phyloP scores from a whole-genome alignment of 2,329 filamentous ascomycete species.

The Paramyrothecium roridum region DNA sequence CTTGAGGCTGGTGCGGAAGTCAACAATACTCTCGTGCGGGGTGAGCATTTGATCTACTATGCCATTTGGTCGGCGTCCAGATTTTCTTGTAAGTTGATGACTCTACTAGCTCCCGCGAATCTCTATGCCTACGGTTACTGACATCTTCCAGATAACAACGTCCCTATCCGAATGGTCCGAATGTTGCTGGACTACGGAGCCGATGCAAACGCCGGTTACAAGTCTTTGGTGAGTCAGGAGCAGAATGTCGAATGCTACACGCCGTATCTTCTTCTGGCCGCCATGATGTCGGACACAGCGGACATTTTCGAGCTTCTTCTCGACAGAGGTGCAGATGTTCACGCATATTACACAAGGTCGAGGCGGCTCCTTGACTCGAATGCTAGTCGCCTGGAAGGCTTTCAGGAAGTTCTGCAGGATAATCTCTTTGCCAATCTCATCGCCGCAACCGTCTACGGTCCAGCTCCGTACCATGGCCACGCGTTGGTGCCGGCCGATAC shows the following conservation, averaged over 20 bases:
- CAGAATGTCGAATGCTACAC: background rate
- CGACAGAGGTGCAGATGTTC: background rate
- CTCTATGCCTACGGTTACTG: background rate
- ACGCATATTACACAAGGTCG: background rate
- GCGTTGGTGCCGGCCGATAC: background rate
- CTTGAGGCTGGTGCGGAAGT: background rate
- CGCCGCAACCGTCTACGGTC: background rate
- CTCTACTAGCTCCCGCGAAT: background rate
- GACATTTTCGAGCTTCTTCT: background rate
- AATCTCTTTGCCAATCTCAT: background rate
- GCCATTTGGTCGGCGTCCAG: background rate
- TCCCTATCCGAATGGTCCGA: background rate
- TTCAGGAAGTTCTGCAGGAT: background rate
- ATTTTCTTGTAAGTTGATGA: background rate
- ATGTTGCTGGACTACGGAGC: background rate
- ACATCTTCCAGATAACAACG: background rate
- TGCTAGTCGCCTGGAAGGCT: background rate
- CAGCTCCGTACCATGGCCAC: background rate
- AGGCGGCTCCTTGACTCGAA: background rate
- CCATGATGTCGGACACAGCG: background rate
- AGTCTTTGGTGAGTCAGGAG: background rate
- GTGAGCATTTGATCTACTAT: background rate
- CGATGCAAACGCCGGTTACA: background rate
- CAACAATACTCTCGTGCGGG: background rate
- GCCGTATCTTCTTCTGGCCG: background rate